phyloP scores from a whole-genome alignment of 2,329 filamentous ascomycete species.

The Madurella fahalii region DNA sequence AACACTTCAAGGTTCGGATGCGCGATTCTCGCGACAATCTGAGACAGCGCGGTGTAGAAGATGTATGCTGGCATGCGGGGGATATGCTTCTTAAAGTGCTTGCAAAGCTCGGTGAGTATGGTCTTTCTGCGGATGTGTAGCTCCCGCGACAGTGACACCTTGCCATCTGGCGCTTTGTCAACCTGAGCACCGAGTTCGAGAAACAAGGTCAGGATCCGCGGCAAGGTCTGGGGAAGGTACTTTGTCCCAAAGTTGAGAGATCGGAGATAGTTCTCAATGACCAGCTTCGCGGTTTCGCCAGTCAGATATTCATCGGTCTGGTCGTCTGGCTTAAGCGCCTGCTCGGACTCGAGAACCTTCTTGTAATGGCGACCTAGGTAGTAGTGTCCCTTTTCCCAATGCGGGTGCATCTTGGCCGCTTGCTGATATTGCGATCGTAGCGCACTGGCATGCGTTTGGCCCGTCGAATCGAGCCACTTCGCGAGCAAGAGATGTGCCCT shows the following conservation, averaged over 20 bases:
- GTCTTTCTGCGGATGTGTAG: conserved; percentile 55
- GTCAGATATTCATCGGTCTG: conserved; percentile 72
- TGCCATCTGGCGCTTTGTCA: conserved; percentile 56
- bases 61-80: conserved; percentile 67
- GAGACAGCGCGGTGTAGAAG: conserved; percentile 79
- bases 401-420: conserved; percentile 63
- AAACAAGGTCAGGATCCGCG: conserved; percentile 89
- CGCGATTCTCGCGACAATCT: conserved; percentile 92
- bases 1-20: conserved; percentile 79
- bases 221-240: conserved; percentile 91
- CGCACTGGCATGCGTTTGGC: conserved; percentile 80
- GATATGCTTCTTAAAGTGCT: conserved; percentile 76
- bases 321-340: conserved; percentile 67
- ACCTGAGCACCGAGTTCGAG: conserved; percentile 80
- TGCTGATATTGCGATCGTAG: conserved; percentile 79
- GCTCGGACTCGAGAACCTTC: conserved; percentile 88
- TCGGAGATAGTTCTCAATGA: conserved; percentile 89
- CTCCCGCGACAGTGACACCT: conserved; percentile 49
- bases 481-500: conserved; percentile 84
- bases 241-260: conserved; percentile 87
- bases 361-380: conserved; percentile 97
- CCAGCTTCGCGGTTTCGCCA: conserved; percentile 80
- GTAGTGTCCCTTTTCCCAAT: conserved; percentile 97
- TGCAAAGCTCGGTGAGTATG: conserved; percentile 66
- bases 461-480: conserved; percentile 95